These are phyloP conservation scores for Amanita rimosa DNA, from an alignment of 768 basidiomycete genomes.

Conservation along the genomic window DNA sequence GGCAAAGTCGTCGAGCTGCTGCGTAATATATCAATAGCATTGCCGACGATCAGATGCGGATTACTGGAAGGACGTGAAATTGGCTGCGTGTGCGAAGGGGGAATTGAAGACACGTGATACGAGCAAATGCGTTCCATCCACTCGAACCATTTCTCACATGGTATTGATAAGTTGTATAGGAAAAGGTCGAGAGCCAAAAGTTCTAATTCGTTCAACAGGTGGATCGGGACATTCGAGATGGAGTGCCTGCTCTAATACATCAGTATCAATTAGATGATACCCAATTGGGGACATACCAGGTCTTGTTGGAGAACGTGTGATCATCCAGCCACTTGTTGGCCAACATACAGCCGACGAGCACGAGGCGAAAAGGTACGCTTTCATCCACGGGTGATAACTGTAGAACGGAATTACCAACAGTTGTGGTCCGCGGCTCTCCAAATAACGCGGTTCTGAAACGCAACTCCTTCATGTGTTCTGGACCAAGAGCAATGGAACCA, in stretches of 20 bases:
- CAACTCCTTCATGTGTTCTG: constrained; percentile 46
- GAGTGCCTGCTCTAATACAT: constrained; percentile 45
- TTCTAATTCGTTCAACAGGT: constrained; percentile 61
- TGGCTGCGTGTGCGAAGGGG: constrained; percentile 54
- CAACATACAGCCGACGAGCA: constrained; percentile 75
- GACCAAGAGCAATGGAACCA: constrained; percentile 34
- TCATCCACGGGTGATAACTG: constrained; percentile 36
- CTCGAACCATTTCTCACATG: constrained; percentile 50
- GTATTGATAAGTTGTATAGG: constrained; percentile 57
- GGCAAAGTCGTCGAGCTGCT: constrained; percentile 30
- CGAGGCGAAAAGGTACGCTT: constrained; percentile 58
- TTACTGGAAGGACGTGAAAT: constrained; percentile 70
- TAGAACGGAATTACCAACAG: background rate
- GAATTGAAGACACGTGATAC: constrained; percentile 54
- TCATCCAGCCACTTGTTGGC: constrained; percentile 87
- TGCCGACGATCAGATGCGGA: constrained; percentile 58
- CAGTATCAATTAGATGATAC: constrained; percentile 4
- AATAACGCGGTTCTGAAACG: constrained; percentile 57
- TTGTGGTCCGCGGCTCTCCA: constrained; percentile 24
- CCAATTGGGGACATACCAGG: constrained; percentile 43
- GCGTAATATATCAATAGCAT: constrained; percentile 54
- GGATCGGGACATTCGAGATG: constrained; percentile 66
- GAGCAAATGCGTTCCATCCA: constrained; percentile 60
- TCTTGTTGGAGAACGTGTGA: constrained; percentile 84
- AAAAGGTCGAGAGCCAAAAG: constrained; percentile 62